A percentile compares a stretch with the other conserved stretches of the same genome.
phyloP scores from a whole-genome alignment of 1,284 basidiomycete genomes.

The Bondarzewia mesenterica region DNA sequence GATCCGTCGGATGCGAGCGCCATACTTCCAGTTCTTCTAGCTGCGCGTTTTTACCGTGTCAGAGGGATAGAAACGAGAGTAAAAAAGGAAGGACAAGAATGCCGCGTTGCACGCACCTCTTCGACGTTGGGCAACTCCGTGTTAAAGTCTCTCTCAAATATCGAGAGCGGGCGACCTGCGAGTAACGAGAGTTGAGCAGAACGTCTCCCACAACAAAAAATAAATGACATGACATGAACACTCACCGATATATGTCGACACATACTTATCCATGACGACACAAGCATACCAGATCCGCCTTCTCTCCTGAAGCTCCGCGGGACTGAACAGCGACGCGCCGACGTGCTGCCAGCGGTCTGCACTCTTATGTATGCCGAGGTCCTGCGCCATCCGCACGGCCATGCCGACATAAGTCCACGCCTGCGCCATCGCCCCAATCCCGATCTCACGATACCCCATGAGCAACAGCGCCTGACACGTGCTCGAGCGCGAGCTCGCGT shows the following conservation, averaged over 20 bases:
- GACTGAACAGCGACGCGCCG: slow-evolving; percentile 52
- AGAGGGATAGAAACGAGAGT: not conserved
- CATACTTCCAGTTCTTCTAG: slow-evolving; percentile 58
- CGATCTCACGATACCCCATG: slow-evolving; percentile 76
- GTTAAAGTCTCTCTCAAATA: slow-evolving; percentile 78
- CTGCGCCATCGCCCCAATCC: slow-evolving; percentile 81
- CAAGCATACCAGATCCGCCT: slow-evolving; percentile 78
- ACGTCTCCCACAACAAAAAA: not conserved
- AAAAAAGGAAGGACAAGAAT: too few relatives aligned
- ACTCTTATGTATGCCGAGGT: slow-evolving; percentile 76
- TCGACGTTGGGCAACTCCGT: slow-evolving; percentile 59
- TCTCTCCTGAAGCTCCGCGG: slow-evolving; percentile 64
- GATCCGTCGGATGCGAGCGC: slow-evolving; percentile 32
- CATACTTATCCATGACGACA: slow-evolving; percentile 75
- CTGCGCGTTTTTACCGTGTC: slow-evolving; percentile 20
- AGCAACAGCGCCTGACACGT: slow-evolving; percentile 75
- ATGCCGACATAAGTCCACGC: slow-evolving; percentile 79
- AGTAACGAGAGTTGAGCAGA: too few relatives aligned
- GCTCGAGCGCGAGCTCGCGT: slow-evolving; percentile 55
- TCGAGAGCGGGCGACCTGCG: slow-evolving; percentile 57
- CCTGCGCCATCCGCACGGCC: slow-evolving; percentile 80
- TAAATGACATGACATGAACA: not conserved
- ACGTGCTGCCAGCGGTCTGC: slow-evolving; percentile 67
- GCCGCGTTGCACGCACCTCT: slow-evolving; percentile 47
- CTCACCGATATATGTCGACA: slow-evolving; percentile 64